These are phyloP conservation scores for Musa beccarii DNA, from an alignment of 176 grass and related monocot genomes.

Conservation along the genomic window DNA sequence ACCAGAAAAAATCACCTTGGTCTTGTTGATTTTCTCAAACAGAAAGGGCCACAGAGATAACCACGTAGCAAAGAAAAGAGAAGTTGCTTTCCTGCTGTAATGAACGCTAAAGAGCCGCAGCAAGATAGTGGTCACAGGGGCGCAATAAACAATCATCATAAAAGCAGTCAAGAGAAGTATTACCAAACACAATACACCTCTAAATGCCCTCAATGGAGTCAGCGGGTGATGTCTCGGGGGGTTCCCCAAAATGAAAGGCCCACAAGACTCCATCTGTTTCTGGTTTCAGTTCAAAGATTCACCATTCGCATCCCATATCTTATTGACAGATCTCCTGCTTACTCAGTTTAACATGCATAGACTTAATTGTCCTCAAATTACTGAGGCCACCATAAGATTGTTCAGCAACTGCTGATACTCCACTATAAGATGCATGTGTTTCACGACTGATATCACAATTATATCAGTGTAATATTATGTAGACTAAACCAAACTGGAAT, in stretches of 20 bases:
- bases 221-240: slow-evolving; percentile 34
- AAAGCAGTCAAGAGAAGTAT: slow-evolving; percentile 65
- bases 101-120: slow-evolving; percentile 60
- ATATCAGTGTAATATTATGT: background rate
- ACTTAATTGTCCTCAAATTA: background rate
- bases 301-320: slow-evolving; percentile 35
- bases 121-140: slow-evolving; percentile 40
- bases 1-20: slow-evolving; percentile 74
- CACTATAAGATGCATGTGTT: background rate
- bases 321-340: background rate
- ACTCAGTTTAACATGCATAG: background rate
- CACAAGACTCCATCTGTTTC: slow-evolving; percentile 18
- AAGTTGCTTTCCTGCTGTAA: slow-evolving; percentile 69
- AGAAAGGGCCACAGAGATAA: slow-evolving; percentile 77
- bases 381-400: background rate
- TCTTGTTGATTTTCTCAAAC: slow-evolving; percentile 91
- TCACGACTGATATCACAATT: background rate
- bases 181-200: slow-evolving; percentile 56
- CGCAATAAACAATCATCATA: slow-evolving; percentile 64
- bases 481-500: background rate
- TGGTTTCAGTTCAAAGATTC: slow-evolving; percentile 41
- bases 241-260: slow-evolving; percentile 24
- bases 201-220: slow-evolving; percentile 37
- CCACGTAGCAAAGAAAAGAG: slow-evolving; percentile 70
- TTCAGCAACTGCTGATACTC: background rate